phyloP scores from a whole-genome alignment of 805 yeast genomes.

The Candida awuae region DNA sequence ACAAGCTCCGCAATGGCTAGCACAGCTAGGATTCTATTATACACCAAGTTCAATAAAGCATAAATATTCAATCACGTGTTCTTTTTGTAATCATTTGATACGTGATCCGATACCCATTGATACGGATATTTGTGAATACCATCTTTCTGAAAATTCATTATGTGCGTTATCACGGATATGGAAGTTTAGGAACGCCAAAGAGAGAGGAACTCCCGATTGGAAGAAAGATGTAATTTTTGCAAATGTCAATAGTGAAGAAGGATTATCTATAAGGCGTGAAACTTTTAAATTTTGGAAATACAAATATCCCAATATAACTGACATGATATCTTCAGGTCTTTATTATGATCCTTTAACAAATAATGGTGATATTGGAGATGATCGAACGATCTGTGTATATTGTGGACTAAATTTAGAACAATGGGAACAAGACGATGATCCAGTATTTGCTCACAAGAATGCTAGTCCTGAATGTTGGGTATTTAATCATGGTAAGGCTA shows the following conservation, averaged over 20 bases:
- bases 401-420: conserved; percentile 61
- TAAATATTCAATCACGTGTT: conserved; percentile 8
- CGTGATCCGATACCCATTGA: conserved; percentile 6
- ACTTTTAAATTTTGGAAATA: conserved; percentile 7
- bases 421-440: conserved; percentile 59
- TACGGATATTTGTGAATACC: conserved; percentile 3
- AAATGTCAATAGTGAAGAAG: background rate
- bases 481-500: background rate
- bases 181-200: conserved; percentile 5
- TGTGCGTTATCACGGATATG: conserved; percentile 10
- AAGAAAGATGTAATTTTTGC: conserved; percentile 4
- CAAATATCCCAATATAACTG: conserved; percentile 33
- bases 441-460: conserved; percentile 5
- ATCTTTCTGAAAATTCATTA: conserved; percentile 2
- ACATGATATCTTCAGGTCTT: conserved; percentile 53
- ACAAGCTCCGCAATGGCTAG: conserved; percentile 8
- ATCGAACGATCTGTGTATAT: conserved; percentile 53
- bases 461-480: conserved; percentile 8
- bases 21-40: conserved; percentile 11
- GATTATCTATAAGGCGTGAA: background rate
- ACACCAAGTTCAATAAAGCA: conserved; percentile 8
- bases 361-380: conserved; percentile 30
- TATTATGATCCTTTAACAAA: conserved; percentile 39
- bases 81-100: conserved; percentile 5
- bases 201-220: background rate